Percentiles rank a stretch among this genome's conserved stretches.
These are phyloP conservation scores for Barbatosphaeria neglecta DNA, from an alignment of 495 filamentous ascomycete genomes.

Conservation along the genomic window DNA sequence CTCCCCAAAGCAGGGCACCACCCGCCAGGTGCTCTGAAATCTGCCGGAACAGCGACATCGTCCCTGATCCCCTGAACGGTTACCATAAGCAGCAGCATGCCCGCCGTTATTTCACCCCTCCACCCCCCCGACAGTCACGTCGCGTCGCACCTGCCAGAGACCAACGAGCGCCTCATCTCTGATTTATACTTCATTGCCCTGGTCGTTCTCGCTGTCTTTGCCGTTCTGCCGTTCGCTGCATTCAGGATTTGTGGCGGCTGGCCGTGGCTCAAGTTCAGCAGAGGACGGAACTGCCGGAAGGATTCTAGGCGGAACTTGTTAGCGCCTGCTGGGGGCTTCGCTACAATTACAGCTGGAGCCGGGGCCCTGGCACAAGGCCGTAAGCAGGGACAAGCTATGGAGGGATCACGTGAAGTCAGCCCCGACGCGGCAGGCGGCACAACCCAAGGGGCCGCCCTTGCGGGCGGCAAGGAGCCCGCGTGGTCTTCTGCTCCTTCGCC, in stretches of 20 bases:
- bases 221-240: conserved; percentile 7
- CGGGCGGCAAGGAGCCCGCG: neutral
- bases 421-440: neutral
- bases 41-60: neutral
- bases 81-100: conserved; percentile 25
- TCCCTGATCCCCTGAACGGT: conserved; percentile 13
- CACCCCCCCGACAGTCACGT: conserved; percentile 21
- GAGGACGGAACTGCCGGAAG: neutral
- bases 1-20: conserved; percentile 15
- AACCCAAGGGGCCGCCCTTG: neutral
- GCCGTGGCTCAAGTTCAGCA: neutral
- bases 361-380: neutral
- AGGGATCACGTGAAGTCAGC: conserved; percentile 13
- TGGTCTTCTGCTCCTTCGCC: neutral
- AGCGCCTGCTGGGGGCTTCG: neutral
- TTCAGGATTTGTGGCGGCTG: conserved; percentile 4
- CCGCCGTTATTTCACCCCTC: conserved; percentile 23
- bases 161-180: conserved; percentile 12
- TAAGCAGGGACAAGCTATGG: conserved; percentile 1
- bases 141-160: conserved; percentile 15
- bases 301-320: conserved; percentile 1
- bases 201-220: conserved; percentile 15
- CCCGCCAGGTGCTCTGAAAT: conserved; percentile 5
- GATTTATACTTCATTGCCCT: conserved; percentile 18
- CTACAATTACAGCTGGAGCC: neutral